Evolutionary conservation across 2,329 filamentous ascomycete genomes (phyloP).

Genomic region (Aspergillus flavus): DNA sequence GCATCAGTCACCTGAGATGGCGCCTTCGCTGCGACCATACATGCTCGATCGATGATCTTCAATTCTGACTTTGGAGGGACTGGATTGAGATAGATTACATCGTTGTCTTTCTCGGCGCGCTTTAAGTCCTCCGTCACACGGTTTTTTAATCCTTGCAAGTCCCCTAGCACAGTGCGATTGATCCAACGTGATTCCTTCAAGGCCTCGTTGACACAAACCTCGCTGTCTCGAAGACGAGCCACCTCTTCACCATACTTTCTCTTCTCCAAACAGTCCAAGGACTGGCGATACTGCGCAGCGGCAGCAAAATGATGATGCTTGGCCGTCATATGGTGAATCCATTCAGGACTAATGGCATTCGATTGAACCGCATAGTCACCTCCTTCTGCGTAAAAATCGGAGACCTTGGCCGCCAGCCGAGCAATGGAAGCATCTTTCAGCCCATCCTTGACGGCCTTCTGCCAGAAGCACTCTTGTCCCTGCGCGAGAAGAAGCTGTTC

Average conservation of each 20-base stretch:
- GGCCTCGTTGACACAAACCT: conserved; percentile 81
- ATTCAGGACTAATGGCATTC: conserved; percentile 85
- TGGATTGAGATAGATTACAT: conserved; percentile 84
- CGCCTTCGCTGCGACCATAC: conserved; percentile 79
- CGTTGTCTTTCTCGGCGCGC: conserved; percentile 92
- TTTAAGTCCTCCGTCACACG: conserved; percentile 86
- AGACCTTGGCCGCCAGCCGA: conserved; percentile 86
- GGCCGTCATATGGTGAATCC: conserved; percentile 97
- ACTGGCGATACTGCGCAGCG: conserved; percentile 88
- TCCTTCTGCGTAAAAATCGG: conserved; percentile 83
- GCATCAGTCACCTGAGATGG: conserved; percentile 83
- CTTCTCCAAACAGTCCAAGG: conserved; percentile 90
- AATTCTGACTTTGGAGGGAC: conserved; percentile 89
- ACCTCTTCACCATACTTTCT: conserved; percentile 94
- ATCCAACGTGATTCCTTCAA: conserved; percentile 82
- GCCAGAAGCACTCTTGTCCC: conserved; percentile 97
- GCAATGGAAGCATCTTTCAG: conserved; percentile 92
- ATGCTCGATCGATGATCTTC: conserved; percentile 79
- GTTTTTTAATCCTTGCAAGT: conserved; percentile 79
- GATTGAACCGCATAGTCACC: conserved; percentile 86
- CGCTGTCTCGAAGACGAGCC: conserved; percentile 77
- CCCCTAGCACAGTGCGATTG: conserved; percentile 77
- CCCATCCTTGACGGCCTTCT: conserved; percentile 91
- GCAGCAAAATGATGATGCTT: conserved; percentile 98
- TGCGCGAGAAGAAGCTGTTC: conserved; percentile 85